Evolutionary conservation across 176 grass and related monocot species (phyloP), one percentile per base, ranked within the genome.

Genomic region (Aegilops umbellulata): DNA sequence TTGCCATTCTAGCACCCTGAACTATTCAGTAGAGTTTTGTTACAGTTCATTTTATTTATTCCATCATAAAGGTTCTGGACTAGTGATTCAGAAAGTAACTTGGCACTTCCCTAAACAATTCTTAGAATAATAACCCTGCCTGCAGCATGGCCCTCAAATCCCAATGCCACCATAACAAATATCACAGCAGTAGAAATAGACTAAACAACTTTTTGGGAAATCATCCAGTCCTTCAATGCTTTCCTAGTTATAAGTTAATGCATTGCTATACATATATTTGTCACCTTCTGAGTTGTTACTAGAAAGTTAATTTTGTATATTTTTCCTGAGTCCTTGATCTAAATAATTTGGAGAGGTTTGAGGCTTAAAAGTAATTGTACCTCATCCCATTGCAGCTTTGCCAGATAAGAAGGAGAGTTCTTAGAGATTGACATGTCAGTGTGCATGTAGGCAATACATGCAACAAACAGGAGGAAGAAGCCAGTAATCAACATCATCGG

Each of bases 381-480:
- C 97, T 99, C 97, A 26, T 99, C 97, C 87, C 87, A 99, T 71
- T 96, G 97, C 58, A 96, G 76, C 78, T 94, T 99, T 36, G 92
- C 94, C 57, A 96, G 63, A 89, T 96, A 99, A 22, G 94, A 94
- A 78, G 92, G 89, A 51, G 94, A 99, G 77, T 64, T 96, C 85
- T 96, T 99, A 76, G 97, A 99, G 62, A 99, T 99, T 84, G 97
- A 84, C 89, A 99, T 89, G 81, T 99, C 97, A 79, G 88, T 94
- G 27, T 82, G 94, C 90, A 99, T 96, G 87, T 91, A 99, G 61
- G 81, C 84, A 85, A 99, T 93, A 78, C 92, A 96, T 55, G 90
- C 76, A 87, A 87, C 74, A 63, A 99, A 96, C 23, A 99, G 67
- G 75, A 99, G 85, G 92, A 96, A 91, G 84, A 99, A 94, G 22